Percentiles rank a stretch among this genome's conserved stretches.
Conservation (phyloP, 352 stramenopile species). For the Phytophthora melonis region DNA sequence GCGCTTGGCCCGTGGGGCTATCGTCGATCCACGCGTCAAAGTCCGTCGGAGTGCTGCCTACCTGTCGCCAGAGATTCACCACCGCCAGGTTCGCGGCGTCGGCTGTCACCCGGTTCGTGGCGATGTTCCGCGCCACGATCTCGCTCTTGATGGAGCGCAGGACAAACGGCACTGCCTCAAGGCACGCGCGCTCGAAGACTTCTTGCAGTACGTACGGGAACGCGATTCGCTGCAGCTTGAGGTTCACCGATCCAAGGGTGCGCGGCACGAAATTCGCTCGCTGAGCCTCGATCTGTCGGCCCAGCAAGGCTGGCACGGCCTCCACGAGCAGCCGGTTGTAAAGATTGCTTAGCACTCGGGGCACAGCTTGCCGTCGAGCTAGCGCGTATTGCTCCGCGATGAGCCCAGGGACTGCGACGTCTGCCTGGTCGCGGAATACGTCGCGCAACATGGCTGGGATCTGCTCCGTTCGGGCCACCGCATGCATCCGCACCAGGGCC, state of each 20-base stretch:
- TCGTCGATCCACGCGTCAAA: conserved; percentile 79
- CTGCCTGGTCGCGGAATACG: conserved; percentile 72
- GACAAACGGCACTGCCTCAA: conserved; percentile 69
- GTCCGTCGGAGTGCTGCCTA: conserved; percentile 47
- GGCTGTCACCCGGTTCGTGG: conserved; percentile 41
- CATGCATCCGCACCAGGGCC: conserved; percentile 58
- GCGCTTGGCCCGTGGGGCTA: conserved; percentile 47
- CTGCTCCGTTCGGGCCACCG: conserved; percentile 58
- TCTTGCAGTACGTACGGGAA: conserved; percentile 74
- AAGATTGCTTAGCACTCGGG: conserved; percentile 67
- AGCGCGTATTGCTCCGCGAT: conserved; percentile 33
- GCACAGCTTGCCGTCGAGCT: conserved; percentile 51
- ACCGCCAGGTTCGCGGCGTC: conserved; percentile 57
- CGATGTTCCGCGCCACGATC: conserved; percentile 60
- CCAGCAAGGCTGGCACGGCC: conserved; percentile 52
- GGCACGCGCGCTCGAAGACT: conserved; percentile 63
- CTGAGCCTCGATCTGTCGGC: conserved; percentile 52
- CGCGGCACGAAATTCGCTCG: conserved; percentile 53
- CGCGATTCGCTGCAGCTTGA: conserved; percentile 57
- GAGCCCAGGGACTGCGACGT: conserved; percentile 48
- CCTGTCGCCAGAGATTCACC: conserved; percentile 61
- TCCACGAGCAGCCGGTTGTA: conserved; percentile 62
- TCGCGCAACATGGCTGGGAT: conserved; percentile 69
- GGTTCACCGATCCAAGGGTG: conserved; percentile 53
- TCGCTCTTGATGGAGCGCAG: conserved; percentile 73